These are phyloP conservation scores for Knufia petricola DNA, from an alignment of 2,329 filamentous ascomycete species.

Conservation along the genomic window DNA sequence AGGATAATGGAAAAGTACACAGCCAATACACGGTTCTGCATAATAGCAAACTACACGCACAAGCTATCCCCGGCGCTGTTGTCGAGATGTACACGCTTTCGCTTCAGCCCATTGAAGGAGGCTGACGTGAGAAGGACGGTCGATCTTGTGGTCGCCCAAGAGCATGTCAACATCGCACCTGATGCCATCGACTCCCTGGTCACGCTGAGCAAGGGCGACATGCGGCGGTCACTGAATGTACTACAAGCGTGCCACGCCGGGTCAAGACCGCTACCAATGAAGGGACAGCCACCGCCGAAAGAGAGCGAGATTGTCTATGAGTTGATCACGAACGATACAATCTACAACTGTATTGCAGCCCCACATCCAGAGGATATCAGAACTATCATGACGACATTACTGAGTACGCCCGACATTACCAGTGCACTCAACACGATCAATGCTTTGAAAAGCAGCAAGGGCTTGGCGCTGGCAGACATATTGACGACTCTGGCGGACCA, in stretches of 20 bases:
- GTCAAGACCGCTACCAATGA: conserved; percentile 51
- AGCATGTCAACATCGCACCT: conserved; percentile 70
- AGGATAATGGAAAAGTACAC: conserved; percentile 99
- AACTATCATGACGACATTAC: conserved; percentile 72
- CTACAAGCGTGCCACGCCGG: conserved; percentile 94
- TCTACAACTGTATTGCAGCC: conserved; percentile 95
- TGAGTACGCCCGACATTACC: conserved; percentile 77
- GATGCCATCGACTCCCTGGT: conserved; percentile 79
- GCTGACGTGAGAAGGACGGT: conserved; percentile 74
- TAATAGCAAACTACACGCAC: conserved; percentile 98
- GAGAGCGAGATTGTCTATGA: conserved; percentile 64
- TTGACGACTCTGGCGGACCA: conserved; percentile 78
- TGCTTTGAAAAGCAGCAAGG: conserved; percentile 72
- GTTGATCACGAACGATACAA: conserved; percentile 79
- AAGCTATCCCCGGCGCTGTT: conserved; percentile 89
- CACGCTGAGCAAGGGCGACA: conserved; percentile 83
- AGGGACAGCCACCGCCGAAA: conserved; percentile 33
- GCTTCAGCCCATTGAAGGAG: conserved; percentile 89
- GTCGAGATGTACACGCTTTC: conserved; percentile 86
- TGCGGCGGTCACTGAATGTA: conserved; percentile 89
- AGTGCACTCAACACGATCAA: conserved; percentile 83
- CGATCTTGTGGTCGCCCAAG: conserved; percentile 80
- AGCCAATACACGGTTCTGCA: conserved; percentile 91
- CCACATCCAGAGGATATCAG: conserved; percentile 83
- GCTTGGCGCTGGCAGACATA: conserved; percentile 86